Evolutionary conservation across 352 stramenopile genomes (phyloP), one percentile per base, ranked within the genome.

Genomic region (Pythium insidiosum): DNA sequence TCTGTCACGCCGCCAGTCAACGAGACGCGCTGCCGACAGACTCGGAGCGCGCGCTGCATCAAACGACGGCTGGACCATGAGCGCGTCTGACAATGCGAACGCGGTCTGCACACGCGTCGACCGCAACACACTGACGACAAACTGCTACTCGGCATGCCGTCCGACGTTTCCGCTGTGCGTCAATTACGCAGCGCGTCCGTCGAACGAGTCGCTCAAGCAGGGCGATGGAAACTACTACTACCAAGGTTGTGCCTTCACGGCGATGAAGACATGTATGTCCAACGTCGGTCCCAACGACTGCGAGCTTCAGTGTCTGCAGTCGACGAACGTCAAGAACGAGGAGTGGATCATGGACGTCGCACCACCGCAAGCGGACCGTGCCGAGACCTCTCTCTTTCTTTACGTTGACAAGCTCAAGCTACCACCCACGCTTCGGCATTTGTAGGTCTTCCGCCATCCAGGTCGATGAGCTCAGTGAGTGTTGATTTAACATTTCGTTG

Each of bases 301-400:
- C 43, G 61, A 88, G 47, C 26, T 87, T 36, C 76, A 88, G 59
- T 88, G 76, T 28, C 50, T 88, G 20, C 61, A 76, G 40, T 63
- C 58, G 6, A 55, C 58, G 23, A 70, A 66, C 34, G 43, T 44
- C 28, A 42, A 35, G 20, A 53, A 61, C 19, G 22, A 47, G 0
- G 51, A 69, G 31, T 88, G 76, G 76, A 68, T 71, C 24, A 49
- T 88, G 26, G 52, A 65, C 18, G 66, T 88, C 12, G 62, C 65
- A n/a, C 73, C 69, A 43, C 69, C 76, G 20, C 76, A 88, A 43
- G 68, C 61, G 24, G 76, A 88, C 50, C 77, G 75, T 25, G 35
- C 63, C 16, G 61, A 86, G 46, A 87, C 69, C 5, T 64, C 66
- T 15, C 48, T 86, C 16, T 85, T 87, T 38, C 60, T 77, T 22